Evolutionary conservation across 139 green algal genomes (phyloP).

Genomic region (Diplosphaera chodatii): DNA sequence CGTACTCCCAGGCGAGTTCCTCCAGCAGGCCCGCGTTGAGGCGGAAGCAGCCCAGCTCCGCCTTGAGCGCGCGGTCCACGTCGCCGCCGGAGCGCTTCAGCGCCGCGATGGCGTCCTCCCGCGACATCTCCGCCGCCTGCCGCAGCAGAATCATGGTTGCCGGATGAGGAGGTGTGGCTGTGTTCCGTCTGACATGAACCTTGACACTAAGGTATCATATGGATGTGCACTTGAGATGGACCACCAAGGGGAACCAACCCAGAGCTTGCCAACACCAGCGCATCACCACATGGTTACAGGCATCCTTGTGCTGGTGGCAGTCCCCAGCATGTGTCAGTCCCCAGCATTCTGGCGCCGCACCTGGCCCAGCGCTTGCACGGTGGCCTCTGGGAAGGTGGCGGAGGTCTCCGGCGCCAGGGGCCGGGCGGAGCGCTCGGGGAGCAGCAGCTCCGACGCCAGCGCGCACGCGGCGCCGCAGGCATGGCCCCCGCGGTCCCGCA

Average conservation of each 20-base stretch:
- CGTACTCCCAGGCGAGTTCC: not conserved
- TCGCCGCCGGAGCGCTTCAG: conserved; percentile 23
- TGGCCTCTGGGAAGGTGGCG: conserved; percentile 17
- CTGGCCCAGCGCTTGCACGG: conserved; percentile 17
- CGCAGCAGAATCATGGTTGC: too few species aligned
- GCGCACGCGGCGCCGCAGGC: conserved; percentile 1
- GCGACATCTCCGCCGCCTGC: conserved; percentile 7
- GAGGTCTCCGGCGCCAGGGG: conserved; percentile 19
- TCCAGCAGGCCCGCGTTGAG: not conserved
- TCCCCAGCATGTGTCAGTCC: too few species aligned
- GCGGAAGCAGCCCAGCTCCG: not conserved
- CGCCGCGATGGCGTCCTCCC: conserved; percentile 22
- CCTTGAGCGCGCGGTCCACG: not conserved
- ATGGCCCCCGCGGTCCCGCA: not conserved
- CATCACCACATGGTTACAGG: too few species aligned
- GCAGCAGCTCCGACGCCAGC: conserved; percentile 12
- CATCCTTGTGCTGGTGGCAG: too few species aligned
- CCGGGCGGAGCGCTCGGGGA: conserved; percentile 10
- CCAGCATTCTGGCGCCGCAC: too few species aligned
- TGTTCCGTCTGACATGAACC: too few species aligned
- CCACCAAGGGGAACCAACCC: too few species aligned
- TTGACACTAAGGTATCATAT: too few species aligned
- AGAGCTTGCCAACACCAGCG: too few species aligned
- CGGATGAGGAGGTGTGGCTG: too few species aligned
- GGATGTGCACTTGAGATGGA: too few species aligned